Percentiles rank a stretch among this genome's conserved stretches.
Evolutionary conservation across 441 rosid genomes (phyloP).

Genomic region (Erysimum cheiri): DNA sequence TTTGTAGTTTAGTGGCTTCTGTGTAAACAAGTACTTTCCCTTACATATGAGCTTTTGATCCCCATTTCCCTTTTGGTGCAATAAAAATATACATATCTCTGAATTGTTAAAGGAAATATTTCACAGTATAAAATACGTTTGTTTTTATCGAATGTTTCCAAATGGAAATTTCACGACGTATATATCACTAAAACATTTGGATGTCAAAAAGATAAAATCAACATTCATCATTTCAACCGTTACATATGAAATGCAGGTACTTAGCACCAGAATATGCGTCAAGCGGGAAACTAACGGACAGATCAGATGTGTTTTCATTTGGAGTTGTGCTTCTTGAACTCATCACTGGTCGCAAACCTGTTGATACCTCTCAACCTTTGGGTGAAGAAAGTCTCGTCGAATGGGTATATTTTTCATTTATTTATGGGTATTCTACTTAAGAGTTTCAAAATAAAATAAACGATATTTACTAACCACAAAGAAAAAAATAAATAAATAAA

Average conservation of each 20-base stretch:
- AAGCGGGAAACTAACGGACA: conserved; percentile 83
- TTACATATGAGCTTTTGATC: conserved; percentile 5
- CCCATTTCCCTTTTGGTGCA: conserved; percentile 8
- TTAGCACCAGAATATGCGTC: conserved; percentile 93
- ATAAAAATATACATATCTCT: background rate
- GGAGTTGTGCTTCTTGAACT: conserved; percentile 90
- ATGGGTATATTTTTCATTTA: conserved; percentile 59
- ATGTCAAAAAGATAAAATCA: background rate
- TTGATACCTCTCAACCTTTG: conserved; percentile 74
- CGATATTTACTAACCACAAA: background rate
- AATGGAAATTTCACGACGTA: background rate
- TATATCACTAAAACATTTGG: background rate
- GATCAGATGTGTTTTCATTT: conserved; percentile 89
- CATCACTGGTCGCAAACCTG: conserved; percentile 81
- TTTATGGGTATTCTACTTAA: background rate
- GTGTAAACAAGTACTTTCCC: background rate
- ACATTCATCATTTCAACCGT: too few relatives aligned
- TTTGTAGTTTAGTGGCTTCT: conserved; percentile 12
- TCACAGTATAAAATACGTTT: background rate
- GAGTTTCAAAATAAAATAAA: background rate
- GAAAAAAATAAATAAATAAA: too few relatives aligned
- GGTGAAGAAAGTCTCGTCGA: conserved; percentile 94
- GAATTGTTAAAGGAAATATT: background rate
- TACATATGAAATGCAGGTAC: conserved; percentile 53
- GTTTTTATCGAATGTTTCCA: background rate